phyloP scores from a whole-genome alignment of 257 asterid genomes.

The Ballota nigra region DNA sequence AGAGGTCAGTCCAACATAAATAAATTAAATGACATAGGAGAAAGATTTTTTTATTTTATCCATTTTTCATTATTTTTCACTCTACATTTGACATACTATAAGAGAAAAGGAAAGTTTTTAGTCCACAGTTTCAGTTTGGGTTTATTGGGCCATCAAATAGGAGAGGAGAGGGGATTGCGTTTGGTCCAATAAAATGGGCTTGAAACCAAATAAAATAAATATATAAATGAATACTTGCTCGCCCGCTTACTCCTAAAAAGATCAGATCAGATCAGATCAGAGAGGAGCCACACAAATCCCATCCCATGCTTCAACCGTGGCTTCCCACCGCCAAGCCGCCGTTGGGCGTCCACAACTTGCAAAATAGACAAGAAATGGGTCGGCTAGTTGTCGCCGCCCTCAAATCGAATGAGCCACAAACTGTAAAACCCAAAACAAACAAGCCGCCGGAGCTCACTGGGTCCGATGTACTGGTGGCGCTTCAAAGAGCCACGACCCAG shows the following conservation, averaged over 20 bases:
- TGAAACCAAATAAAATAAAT: background rate
- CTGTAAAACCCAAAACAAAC: background rate
- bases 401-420: background rate
- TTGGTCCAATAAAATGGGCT: background rate
- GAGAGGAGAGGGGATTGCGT: background rate
- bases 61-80: too few species aligned
- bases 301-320: slow-evolving; percentile 27
- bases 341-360: slow-evolving; percentile 12
- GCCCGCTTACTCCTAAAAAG: background rate
- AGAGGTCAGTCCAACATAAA: too few species aligned
- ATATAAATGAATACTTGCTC: too few species aligned
- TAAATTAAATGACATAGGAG: too few species aligned
- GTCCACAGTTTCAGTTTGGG: too few species aligned
- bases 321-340: slow-evolving; percentile 18
- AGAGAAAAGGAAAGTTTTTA: too few species aligned
- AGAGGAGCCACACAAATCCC: background rate
- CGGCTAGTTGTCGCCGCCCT: background rate
- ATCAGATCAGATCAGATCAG: background rate
- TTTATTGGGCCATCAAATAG: too few species aligned
- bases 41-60: too few species aligned
- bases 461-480: slow-evolving; percentile 53
- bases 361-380: background rate
- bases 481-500: slow-evolving; percentile 40
- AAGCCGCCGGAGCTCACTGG: slow-evolving; percentile 36
- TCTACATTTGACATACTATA: too few species aligned